Percentiles rank a stretch among this genome's conserved stretches.
These are phyloP conservation scores for Oryza punctata DNA, from an alignment of 176 grass and related monocot genomes.

Conservation along the genomic window DNA sequence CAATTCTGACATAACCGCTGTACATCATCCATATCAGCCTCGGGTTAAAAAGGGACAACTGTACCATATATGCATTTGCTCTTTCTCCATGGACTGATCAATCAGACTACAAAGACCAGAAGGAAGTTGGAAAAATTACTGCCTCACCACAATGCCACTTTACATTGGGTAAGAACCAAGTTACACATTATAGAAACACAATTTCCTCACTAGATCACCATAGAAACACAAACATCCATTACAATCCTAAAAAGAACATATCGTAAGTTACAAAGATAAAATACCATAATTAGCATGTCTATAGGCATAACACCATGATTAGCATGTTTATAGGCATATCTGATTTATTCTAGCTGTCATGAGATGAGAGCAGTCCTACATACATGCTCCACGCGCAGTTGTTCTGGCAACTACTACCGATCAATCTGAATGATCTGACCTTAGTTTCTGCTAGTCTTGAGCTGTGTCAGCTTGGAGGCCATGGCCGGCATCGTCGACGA, in stretches of 20 bases:
- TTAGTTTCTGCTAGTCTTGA: slow-evolving; percentile 53
- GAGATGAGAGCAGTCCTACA: slow-evolving; percentile 16
- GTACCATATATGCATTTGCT: too few relatives aligned
- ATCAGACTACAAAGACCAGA: too few relatives aligned
- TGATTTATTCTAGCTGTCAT: slow-evolving; percentile 27
- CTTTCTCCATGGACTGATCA: too few relatives aligned
- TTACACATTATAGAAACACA: background rate
- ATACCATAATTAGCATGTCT: background rate
- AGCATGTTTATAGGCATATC: background rate
- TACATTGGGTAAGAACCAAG: background rate
- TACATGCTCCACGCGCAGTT: slow-evolving; percentile 10
- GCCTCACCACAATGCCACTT: background rate
- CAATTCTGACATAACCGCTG: too few relatives aligned
- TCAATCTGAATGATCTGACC: background rate
- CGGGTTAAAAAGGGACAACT: too few relatives aligned
- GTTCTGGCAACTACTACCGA: background rate
- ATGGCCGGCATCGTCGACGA: slow-evolving; percentile 11
- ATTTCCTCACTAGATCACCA: background rate
- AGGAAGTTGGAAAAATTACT: background rate
- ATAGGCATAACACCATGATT: background rate
- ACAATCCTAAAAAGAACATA: background rate
- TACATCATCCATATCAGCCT: too few relatives aligned
- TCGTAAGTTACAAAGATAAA: background rate
- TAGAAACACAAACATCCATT: background rate
- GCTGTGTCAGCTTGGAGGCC: slow-evolving; percentile 35